phyloP scores from a whole-genome alignment of 2,329 filamentous ascomycete species.

The Hypoxylon sp. region DNA sequence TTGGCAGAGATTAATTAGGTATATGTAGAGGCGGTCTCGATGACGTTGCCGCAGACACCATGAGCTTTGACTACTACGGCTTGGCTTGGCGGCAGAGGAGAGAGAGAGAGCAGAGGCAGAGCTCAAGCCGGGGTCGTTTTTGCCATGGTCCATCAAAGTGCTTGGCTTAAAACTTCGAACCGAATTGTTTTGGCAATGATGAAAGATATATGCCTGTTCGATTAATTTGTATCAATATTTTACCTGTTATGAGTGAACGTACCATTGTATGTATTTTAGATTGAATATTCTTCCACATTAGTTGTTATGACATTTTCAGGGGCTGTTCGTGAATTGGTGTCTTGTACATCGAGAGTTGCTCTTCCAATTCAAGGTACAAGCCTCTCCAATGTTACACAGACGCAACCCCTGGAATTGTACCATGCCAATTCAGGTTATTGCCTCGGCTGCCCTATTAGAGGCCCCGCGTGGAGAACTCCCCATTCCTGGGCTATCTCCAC shows the following conservation, averaged over 20 bases:
- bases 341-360: neutral
- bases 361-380: neutral
- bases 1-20: conserved; percentile 5
- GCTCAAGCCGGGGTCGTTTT: neutral
- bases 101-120: neutral
- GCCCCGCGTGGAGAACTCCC: conserved; percentile 23
- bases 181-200: conserved; percentile 65
- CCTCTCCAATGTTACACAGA: neutral
- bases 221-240: conserved; percentile 26
- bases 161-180: conserved; percentile 56
- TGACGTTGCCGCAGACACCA: neutral
- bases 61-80: neutral
- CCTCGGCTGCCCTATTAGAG: conserved; percentile 39
- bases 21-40: neutral
- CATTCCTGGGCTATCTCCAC: conserved; percentile 9
- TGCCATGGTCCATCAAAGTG: neutral
- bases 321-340: neutral
- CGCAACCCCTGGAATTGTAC: neutral
- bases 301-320: neutral
- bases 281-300: neutral
- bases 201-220: conserved; percentile 55
- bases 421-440: conserved; percentile 31
- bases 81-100: neutral
- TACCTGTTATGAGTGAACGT: conserved; percentile 11
- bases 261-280: conserved; percentile 6